Conservation (phyloP, 768 basidiomycete genomes). For the Tricholoma sp. region DNA sequence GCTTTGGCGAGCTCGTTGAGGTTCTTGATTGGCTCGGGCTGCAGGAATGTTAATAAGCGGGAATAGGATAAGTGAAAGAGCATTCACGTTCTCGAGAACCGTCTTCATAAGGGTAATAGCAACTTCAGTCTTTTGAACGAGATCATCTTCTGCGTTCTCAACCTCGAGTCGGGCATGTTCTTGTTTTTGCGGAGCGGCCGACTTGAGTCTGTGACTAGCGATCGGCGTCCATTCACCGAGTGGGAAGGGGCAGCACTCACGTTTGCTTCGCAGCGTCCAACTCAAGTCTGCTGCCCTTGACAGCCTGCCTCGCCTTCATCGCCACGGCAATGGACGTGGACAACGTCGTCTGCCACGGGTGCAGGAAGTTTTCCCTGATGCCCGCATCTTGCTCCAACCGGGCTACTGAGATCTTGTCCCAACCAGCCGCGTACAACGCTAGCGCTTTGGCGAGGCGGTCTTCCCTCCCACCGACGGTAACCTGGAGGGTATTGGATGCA, state of each 20-base stretch:
- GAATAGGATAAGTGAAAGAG: not conserved
- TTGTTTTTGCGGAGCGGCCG: conserved; percentile 65
- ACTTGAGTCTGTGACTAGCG: conserved; percentile 60
- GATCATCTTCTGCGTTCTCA: conserved; percentile 91
- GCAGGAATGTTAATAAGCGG: not conserved
- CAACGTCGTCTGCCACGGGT: conserved; percentile 86
- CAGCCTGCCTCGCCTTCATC: conserved; percentile 87
- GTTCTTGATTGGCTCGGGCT: conserved; percentile 97
- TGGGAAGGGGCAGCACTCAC: conserved; percentile 36
- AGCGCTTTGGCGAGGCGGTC: conserved; percentile 78
- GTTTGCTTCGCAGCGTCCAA: conserved; percentile 87
- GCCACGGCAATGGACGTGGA: conserved; percentile 81
- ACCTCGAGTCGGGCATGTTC: conserved; percentile 91
- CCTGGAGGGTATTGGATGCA: conserved; percentile 46
- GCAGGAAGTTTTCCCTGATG: conserved; percentile 62
- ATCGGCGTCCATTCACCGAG: not conserved
- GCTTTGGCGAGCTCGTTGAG: conserved; percentile 89
- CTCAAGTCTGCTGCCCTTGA: conserved; percentile 75
- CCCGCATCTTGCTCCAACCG: conserved; percentile 74
- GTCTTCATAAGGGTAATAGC: conserved; percentile 97
- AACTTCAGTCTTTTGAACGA: conserved; percentile 97
- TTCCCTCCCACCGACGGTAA: conserved; percentile 37
- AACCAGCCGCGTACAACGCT: conserved; percentile 71
- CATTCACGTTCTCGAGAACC: conserved; percentile 91
- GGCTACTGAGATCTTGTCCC: conserved; percentile 78